phyloP scores from a whole-genome alignment of 129 eudicot species.

The Pulicaria dysenterica region DNA sequence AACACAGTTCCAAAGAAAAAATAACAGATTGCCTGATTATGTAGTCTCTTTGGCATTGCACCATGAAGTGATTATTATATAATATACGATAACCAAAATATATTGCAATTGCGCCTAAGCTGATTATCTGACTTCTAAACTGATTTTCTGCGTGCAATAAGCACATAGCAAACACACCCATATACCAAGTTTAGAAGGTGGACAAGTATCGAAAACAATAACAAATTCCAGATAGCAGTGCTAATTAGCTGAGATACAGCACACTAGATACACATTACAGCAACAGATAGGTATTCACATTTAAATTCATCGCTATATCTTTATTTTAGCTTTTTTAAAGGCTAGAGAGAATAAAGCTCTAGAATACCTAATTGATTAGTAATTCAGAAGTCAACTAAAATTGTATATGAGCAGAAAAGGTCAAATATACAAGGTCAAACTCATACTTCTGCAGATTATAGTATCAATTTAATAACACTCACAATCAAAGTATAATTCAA shows the following conservation, averaged over 20 bases:
- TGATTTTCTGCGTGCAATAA: not conserved
- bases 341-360: not conserved
- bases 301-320: not conserved
- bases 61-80: not conserved
- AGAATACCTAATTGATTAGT: not conserved
- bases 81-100: not conserved
- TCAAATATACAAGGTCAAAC: not conserved
- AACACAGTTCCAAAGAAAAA: conserved; percentile 39
- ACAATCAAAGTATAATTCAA: conserved; percentile 31
- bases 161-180: not conserved
- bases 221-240: conserved; percentile 13
- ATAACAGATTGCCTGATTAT: conserved; percentile 43
- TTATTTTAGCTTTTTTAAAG: not conserved
- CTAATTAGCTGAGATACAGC: conserved; percentile 6
- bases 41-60: not conserved
- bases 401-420: conserved; percentile 5
- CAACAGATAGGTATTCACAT: not conserved
- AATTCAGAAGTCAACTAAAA: conserved; percentile 10
- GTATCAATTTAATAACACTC: conserved; percentile 3
- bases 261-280: not conserved
- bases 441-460: not conserved
- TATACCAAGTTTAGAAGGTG: not conserved
- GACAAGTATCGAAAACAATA: not conserved
- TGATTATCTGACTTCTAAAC: not conserved
- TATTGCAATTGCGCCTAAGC: too few relatives aligned